A percentile compares a stretch with the other conserved stretches of the same genome.
Conservation (phyloP, 140 eudicot genomes). For the Cichorium intybus region DNA sequence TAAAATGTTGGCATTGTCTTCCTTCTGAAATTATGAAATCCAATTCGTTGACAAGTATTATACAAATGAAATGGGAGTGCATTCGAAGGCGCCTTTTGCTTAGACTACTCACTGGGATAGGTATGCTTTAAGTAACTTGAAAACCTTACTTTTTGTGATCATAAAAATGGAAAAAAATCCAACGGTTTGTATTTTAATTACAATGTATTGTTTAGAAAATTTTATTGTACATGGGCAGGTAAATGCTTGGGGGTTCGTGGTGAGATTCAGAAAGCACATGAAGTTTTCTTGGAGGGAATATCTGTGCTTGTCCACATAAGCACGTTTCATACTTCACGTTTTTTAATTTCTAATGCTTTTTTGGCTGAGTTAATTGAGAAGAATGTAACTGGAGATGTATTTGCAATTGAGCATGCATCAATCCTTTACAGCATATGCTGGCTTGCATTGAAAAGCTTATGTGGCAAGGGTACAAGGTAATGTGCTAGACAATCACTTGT, state of each 20-base stretch:
- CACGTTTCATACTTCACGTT: constrained; percentile 30
- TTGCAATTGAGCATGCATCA: constrained; percentile 72
- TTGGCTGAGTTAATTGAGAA: constrained; percentile 47
- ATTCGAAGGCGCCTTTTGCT: constrained; percentile 57
- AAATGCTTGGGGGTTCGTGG: constrained; percentile 46
- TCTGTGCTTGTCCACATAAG: constrained; percentile 46
- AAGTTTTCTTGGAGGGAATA: constrained; percentile 49
- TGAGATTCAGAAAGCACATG: constrained; percentile 50
- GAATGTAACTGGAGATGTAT: constrained; percentile 47
- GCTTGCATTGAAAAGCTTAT: constrained; percentile 44
- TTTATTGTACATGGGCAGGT: constrained; percentile 41
- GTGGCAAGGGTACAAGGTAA: constrained; percentile 61
- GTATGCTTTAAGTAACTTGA: constrained; percentile 39
- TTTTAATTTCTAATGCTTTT: constrained; percentile 26
- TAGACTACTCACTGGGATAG: constrained; percentile 55
- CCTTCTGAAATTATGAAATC: constrained; percentile 41
- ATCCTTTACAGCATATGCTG: constrained; percentile 67
- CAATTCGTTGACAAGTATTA: constrained; percentile 31
- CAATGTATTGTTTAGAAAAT: background rate
- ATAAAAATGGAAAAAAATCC: background rate
- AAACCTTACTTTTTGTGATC: constrained; percentile 4
- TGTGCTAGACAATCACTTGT: background rate
- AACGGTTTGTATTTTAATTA: background rate
- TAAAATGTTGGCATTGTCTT: constrained; percentile 74
- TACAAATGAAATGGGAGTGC: constrained; percentile 79